Evolutionary conservation across 2,329 filamentous ascomycete genomes (phyloP).

Genomic region (Lizonia empirigonia): DNA sequence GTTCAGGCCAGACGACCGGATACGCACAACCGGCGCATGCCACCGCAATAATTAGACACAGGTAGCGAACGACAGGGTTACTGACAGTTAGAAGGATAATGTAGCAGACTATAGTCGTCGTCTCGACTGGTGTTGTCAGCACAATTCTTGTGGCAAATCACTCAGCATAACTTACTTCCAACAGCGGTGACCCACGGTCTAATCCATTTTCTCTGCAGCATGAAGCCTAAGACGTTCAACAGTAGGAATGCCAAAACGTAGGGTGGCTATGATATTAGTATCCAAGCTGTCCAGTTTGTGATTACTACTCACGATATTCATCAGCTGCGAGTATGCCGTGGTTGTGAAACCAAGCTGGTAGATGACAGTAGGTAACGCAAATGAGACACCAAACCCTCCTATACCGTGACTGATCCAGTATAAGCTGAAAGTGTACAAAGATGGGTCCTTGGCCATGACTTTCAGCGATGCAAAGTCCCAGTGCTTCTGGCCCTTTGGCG

Average conservation of each 20-base stretch:
- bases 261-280: slow-evolving; percentile 20
- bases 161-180: slow-evolving; percentile 15
- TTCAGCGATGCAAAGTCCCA: slow-evolving; percentile 27
- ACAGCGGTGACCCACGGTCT: slow-evolving; percentile 25
- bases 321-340: slow-evolving; percentile 27
- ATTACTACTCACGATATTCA: slow-evolving; percentile 31
- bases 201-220: slow-evolving; percentile 29
- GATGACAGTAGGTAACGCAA: slow-evolving; percentile 27
- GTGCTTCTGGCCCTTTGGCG: slow-evolving; percentile 20
- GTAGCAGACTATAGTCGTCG: slow-evolving; percentile 25
- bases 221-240: slow-evolving; percentile 23
- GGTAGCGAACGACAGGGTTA: slow-evolving; percentile 24
- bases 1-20: slow-evolving; percentile 27
- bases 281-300: too few species aligned
- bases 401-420: slow-evolving; percentile 33
- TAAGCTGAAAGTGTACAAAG: slow-evolving; percentile 25
- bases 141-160: too few species aligned
- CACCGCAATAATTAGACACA: slow-evolving; percentile 25
- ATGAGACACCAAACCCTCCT: slow-evolving; percentile 24
- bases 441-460: slow-evolving; percentile 21
- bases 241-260: slow-evolving; percentile 26
- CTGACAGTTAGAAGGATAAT: slow-evolving; percentile 25
- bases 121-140: slow-evolving; percentile 18
- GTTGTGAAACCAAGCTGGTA: slow-evolving; percentile 31
- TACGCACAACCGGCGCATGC: slow-evolving; percentile 27